Evolutionary conservation across 2,329 filamentous ascomycete genomes (phyloP).

Genomic region (Zymoseptoria crescenta): DNA sequence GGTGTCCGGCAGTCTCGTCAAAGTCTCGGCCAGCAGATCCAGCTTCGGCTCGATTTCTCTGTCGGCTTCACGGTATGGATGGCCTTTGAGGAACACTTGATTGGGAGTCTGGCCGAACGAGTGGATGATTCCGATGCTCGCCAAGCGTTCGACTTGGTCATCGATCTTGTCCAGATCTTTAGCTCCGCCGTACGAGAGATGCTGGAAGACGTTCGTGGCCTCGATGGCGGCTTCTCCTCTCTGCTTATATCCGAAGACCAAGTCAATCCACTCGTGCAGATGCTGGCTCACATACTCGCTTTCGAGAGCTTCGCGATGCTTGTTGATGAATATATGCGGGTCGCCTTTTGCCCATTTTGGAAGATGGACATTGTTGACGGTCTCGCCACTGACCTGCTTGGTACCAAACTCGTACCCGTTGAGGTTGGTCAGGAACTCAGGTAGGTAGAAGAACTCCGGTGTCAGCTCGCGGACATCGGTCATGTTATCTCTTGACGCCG

Average conservation of each 20-base stretch:
- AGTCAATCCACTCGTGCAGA: slow-evolving; percentile 89
- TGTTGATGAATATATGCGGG: slow-evolving; percentile 88
- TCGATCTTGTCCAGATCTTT: slow-evolving; percentile 86
- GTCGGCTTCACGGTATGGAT: slow-evolving; percentile 60
- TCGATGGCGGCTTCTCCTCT: slow-evolving; percentile 86
- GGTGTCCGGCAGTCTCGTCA: slow-evolving; percentile 72
- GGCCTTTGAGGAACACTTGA: slow-evolving; percentile 79
- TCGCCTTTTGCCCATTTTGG: slow-evolving; percentile 96
- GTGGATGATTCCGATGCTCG: slow-evolving; percentile 92
- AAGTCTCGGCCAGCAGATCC: slow-evolving; percentile 66
- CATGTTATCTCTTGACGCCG: slow-evolving; percentile 81
- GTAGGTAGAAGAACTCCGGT: slow-evolving; percentile 94
- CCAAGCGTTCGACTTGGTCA: slow-evolving; percentile 76
- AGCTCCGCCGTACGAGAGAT: slow-evolving; percentile 88
- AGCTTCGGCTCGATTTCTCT: slow-evolving; percentile 58
- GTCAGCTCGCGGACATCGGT: slow-evolving; percentile 91
- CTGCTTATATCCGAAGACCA: slow-evolving; percentile 92
- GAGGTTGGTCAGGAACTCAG: slow-evolving; percentile 88
- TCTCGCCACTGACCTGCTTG: slow-evolving; percentile 69
- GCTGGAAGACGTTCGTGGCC: slow-evolving; percentile 89
- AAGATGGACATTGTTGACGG: slow-evolving; percentile 79
- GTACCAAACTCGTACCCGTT: slow-evolving; percentile 92
- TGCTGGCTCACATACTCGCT: slow-evolving; percentile 86
- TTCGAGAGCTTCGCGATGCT: slow-evolving; percentile 91
- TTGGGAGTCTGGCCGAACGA: slow-evolving; percentile 97